Base-by-base conservation (phyloP, 805 yeast species). In the Suhomyces faveliae region DNA sequence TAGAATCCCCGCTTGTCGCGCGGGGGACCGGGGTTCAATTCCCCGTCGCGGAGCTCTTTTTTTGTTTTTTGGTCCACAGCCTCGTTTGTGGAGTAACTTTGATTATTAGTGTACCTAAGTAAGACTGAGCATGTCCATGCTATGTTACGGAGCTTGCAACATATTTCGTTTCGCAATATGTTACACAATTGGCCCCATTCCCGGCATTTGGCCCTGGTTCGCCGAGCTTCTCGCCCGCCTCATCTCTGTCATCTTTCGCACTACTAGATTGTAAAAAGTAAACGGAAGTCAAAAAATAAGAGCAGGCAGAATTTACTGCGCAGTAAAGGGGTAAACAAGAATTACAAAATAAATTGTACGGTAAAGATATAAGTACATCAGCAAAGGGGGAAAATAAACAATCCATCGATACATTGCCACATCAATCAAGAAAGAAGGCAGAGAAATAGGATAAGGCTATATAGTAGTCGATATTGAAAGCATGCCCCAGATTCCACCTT, bases 1-100 rank as follows among this genome's bases (percentile, higher is more conserved):
- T 51, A 51, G 54, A 51, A 51, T 51, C 44, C 43, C 54, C 52
- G 54, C 54, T 51, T 51, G 54, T 51, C 54, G 54, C 54, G 54
- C 27, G 52, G 54, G 43, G 44, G 54, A 51, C 54, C 54, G 52
- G 54, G 54, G 54, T 51, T 51, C 54, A 49, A 51, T 51, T 51
- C 54, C 54, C 52, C 52, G 54, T 51, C 52, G 50, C 50, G 54
- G 54, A 51, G 54, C 33, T 44, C 20, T 44, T 17, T 40, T 44
- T 51, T 47, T n/a, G 10, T 24, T 33, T 15, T 15, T 30, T 30
- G 19, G 19, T 15, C 20, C 37, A 33, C 37, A 33, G 21, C 37
- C 37, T 27, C 30, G 30, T 27, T 6, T 27, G 30, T 25, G 29
- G 29, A 11, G 12, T 10, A 15, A 5, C 12, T n/a, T 15, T n/a